Evolutionary conservation across 2,329 filamentous ascomycete species (phyloP), one percentile per base, ranked within the genome.

Genomic region (Aphanocladium album): DNA sequence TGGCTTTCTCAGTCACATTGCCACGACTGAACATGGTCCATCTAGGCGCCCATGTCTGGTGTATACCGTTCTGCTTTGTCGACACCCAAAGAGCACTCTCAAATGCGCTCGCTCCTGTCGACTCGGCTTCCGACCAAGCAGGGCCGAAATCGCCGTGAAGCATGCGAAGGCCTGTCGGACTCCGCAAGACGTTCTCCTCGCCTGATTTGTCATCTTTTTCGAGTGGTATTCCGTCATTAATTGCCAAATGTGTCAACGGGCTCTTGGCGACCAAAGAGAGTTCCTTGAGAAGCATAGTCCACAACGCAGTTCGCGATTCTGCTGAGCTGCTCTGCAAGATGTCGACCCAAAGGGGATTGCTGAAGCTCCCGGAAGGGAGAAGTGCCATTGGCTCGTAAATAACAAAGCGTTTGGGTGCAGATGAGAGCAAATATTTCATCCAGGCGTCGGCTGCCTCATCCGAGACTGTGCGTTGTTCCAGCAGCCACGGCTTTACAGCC

Each of bases 1-100:
- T 80, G 0, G 89, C 86, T 72, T 97, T 98, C 74, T 98, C 93
- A 55, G 87, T 89, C 62, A 97, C 80, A 73, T 97, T 98, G 3
- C 93, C 93, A 1, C 92, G 84, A 64, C 89, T 92, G 72, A 98
- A 98, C 93, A 97, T 97, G 27, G 92, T 96, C 80, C 91, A 93
- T 1, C 87, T 76, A 16, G 93, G 93, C 1, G 92, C 89, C 93
- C 93, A 98, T 2, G 83, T 87, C 76, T 98, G 93, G 39, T 78
- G 75, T 61, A 98, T 89, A 2, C 88, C 89, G 69, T 91, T 90
- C 71, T 96, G 92, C 57, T 81, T 84, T 5, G 89, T 87, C 14
- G 81, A 83, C 1, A 89, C 89, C 93, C 93, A 98, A 64, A 96
- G 84, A 0, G 91, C 88, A 1, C 71, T 61, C 0, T 78, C 71